Evolutionary conservation across 768 basidiomycete genomes (phyloP), one percentile per base, ranked within the genome.

Genomic region (Boletus rex-veris): DNA sequence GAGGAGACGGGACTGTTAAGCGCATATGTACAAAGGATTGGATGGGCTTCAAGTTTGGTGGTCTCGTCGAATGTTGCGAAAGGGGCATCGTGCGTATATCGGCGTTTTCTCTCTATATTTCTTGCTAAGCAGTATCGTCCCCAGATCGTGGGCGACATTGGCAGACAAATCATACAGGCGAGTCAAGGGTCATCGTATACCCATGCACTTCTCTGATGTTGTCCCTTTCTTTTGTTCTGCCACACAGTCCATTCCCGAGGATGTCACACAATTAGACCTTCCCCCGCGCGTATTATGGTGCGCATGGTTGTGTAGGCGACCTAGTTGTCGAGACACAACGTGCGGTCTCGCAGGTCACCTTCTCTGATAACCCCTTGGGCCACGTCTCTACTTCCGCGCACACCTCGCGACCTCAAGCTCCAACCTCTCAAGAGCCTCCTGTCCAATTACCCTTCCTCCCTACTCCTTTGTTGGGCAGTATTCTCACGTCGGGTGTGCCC

Each of bases 1-100:
- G 90, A 92, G 58, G 94, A 96, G 62, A 84, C 92, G 0, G 77
- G 79, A 14, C 60, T 96, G 3, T 85, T 67, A 98, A 96, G 73
- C 82, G 94, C 36, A 71, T 75, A 7, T 80, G 79, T 19, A 19
- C 19, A 19, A 19, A 19, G 19, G 19, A 19, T 40, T 89, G 85
- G 74, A 82, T 96, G 80, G 81, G 82, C 2, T n/a, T n/a, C n/a
- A n/a, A n/a, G n/a, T n/a, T n/a, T n/a, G n/a, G n/a, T n/a, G n/a
- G n/a, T n/a, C n/a, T n/a, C 1, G 69, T 85, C 44, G 94, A 97
- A 69, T 84, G 82, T 52, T 88, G 86, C 49, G 89, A 94, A 73
- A 95, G 90, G 72, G 88, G 90, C 51, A 73, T 64, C 38, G 79
- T 84, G 40, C 37, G 80, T 71, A 19, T 21, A 38, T 31, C 18